Evolutionary conservation across 495 filamentous ascomycete species (phyloP).

Genomic region (Oleoguttula mirabilis): DNA sequence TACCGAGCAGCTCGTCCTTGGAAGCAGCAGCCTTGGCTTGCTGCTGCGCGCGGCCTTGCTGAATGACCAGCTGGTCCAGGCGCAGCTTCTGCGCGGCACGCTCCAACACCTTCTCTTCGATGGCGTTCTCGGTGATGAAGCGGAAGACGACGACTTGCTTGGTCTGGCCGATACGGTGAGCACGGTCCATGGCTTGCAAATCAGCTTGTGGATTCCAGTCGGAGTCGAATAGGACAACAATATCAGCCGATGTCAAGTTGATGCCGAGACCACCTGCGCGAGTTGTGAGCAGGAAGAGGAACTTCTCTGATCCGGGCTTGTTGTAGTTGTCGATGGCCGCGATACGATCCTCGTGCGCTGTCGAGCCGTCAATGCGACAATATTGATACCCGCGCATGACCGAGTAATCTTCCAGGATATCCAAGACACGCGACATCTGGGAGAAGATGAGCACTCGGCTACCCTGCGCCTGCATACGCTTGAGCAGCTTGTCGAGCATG

Average conservation of each 20-base stretch:
- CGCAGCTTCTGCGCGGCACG: slow-evolving; percentile 95
- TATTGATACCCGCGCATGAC: slow-evolving; percentile 91
- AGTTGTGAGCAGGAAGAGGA: slow-evolving; percentile 94
- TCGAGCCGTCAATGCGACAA: slow-evolving; percentile 94
- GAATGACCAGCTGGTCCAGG: slow-evolving; percentile 97
- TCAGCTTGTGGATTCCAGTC: slow-evolving; percentile 99
- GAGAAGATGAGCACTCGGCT: slow-evolving; percentile 97
- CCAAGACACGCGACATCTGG: slow-evolving; percentile 94
- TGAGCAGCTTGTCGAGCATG: slow-evolving; percentile 86
- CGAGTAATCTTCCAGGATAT: slow-evolving; percentile 97
- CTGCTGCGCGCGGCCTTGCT: slow-evolving; percentile 92
- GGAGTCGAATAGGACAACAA: slow-evolving; percentile 96
- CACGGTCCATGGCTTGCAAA: slow-evolving; percentile 96
- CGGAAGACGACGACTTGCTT: slow-evolving; percentile 95
- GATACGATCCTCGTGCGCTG: slow-evolving; percentile 96
- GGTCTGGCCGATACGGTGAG: slow-evolving; percentile 95
- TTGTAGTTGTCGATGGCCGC: slow-evolving; percentile 98
- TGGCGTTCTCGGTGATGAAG: slow-evolving; percentile 94
- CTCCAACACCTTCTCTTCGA: slow-evolving; percentile 97
- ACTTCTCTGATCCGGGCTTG: slow-evolving; percentile 87
- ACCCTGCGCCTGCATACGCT: slow-evolving; percentile 68
- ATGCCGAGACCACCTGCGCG: slow-evolving; percentile 96
- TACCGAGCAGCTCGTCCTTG: slow-evolving; percentile 89
- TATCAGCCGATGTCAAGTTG: slow-evolving; percentile 90
- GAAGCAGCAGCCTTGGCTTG: slow-evolving; percentile 76